A percentile compares a stretch with the other conserved stretches of the same genome.
These are phyloP conservation scores for Iris macrosiphon DNA, from an alignment of 106 monocot genomes.

Conservation along the genomic window DNA sequence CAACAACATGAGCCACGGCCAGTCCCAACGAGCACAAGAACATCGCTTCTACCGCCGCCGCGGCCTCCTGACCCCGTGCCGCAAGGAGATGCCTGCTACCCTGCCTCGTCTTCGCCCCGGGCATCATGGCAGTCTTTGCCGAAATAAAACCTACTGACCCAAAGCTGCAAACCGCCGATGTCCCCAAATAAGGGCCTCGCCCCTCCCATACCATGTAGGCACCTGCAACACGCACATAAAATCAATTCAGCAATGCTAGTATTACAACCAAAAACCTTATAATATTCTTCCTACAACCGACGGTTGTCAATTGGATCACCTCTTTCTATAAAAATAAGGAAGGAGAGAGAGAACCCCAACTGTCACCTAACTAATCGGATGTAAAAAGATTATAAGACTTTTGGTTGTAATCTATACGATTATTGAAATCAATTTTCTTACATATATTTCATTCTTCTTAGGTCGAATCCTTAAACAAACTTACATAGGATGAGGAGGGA, in stretches of 20 bases:
- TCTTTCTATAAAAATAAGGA: no score
- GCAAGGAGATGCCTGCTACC: neutral
- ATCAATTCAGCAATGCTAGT: no score
- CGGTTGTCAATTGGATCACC: no score
- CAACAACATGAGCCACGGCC: conserved; percentile 2
- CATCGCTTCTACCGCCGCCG: conserved; percentile 4
- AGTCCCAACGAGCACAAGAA: conserved; percentile 12
- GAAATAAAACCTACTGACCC: conserved; percentile 3
- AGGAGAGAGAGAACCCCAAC: no score
- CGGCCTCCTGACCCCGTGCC: neutral
- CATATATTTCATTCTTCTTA: no score
- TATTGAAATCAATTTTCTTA: no score
- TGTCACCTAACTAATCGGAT: no score
- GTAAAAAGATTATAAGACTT: no score
- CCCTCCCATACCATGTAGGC: conserved; percentile 2
- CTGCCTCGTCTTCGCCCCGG: neutral
- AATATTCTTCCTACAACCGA: no score
- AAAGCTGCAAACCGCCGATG: neutral
- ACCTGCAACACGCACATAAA: no score
- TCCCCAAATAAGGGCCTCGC: neutral
- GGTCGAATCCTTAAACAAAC: conserved; percentile 2
- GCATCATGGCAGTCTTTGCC: neutral
- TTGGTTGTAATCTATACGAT: no score
- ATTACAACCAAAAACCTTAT: neutral
- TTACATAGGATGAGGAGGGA: conserved; percentile 9